phyloP scores from a whole-genome alignment of 192 early-diverging fungal species.

The Gonapodya sp. region DNA sequence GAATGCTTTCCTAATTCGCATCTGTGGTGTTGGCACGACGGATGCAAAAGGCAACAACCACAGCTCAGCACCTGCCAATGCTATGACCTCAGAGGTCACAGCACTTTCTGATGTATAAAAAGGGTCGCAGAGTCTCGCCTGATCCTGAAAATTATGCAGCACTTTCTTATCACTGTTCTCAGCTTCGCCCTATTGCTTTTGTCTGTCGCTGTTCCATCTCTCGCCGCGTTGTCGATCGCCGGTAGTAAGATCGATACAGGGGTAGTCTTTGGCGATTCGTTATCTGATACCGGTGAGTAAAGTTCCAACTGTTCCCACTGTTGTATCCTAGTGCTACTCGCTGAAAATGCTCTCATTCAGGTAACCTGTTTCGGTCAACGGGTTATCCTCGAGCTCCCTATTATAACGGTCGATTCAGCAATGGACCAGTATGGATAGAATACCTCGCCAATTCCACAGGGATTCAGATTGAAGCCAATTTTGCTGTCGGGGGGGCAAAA shows the following conservation, averaged over 20 bases:
- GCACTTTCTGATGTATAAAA: too few relatives aligned
- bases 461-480: background rate
- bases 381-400: background rate
- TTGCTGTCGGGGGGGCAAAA: background rate
- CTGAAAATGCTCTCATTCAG: too few relatives aligned
- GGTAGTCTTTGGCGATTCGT: background rate
- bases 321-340: background rate
- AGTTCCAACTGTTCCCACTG: background rate
- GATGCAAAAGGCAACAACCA: too few relatives aligned
- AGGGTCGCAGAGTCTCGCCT: too few relatives aligned
- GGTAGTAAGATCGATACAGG: background rate
- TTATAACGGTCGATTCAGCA: background rate
- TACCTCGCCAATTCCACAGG: background rate
- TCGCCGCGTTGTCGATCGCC: background rate
- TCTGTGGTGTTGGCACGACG: too few relatives aligned
- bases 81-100: too few relatives aligned
- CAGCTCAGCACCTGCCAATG: too few relatives aligned
- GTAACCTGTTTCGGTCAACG: background rate
- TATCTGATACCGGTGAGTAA: background rate
- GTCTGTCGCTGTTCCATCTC: too few relatives aligned
- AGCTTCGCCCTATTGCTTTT: too few relatives aligned
- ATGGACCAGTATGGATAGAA: slow-evolving; percentile 4
- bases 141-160: too few relatives aligned
- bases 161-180: too few relatives aligned
- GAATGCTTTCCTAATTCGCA: too few relatives aligned